Conservation (phyloP, 495 filamentous ascomycete species). For the Halenospora varia region DNA sequence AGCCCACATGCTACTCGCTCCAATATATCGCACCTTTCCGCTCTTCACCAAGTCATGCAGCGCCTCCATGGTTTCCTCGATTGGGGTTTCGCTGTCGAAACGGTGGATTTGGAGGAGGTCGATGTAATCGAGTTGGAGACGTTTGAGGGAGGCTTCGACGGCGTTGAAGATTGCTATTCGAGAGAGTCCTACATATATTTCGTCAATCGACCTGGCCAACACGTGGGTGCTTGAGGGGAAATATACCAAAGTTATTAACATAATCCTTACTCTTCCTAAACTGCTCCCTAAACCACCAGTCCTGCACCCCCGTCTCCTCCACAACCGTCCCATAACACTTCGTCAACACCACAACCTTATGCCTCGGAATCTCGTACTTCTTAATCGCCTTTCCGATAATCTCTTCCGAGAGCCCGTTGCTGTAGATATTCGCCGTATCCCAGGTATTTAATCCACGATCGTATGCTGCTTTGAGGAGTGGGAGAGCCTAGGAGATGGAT, state of each 20-base stretch:
- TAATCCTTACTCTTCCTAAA: conserved; percentile 29
- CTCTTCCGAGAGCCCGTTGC: conserved; percentile 57
- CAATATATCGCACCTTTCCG: conserved; percentile 72
- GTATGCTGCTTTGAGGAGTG: conserved; percentile 30
- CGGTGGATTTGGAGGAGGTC: conserved; percentile 76
- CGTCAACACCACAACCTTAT: conserved; percentile 59
- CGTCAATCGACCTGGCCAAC: not conserved
- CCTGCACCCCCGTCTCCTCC: conserved; percentile 22
- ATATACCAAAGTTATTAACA: conserved; percentile 31
- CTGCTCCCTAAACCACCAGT: conserved; percentile 15
- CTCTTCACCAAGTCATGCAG: conserved; percentile 62
- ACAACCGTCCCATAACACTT: conserved; percentile 47
- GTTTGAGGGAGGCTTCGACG: conserved; percentile 60
- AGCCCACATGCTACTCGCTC: conserved; percentile 64
- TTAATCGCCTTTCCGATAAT: conserved; percentile 66
- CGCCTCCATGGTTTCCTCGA: conserved; percentile 72
- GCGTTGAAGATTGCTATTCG: conserved; percentile 67
- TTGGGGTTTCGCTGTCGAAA: conserved; percentile 51
- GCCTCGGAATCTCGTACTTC: conserved; percentile 61
- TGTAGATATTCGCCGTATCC: conserved; percentile 47
- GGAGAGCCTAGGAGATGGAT: conserved; percentile 15
- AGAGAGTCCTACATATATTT: conserved; percentile 47
- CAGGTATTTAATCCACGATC: conserved; percentile 26
- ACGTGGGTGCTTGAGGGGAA: not conserved
- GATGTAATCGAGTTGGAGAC: conserved; percentile 63